Percentiles rank a stretch among this genome's conserved stretches.
These are phyloP conservation scores for Metschnikowia cerradonensis DNA, from an alignment of 805 yeast species.

Conservation along the genomic window DNA sequence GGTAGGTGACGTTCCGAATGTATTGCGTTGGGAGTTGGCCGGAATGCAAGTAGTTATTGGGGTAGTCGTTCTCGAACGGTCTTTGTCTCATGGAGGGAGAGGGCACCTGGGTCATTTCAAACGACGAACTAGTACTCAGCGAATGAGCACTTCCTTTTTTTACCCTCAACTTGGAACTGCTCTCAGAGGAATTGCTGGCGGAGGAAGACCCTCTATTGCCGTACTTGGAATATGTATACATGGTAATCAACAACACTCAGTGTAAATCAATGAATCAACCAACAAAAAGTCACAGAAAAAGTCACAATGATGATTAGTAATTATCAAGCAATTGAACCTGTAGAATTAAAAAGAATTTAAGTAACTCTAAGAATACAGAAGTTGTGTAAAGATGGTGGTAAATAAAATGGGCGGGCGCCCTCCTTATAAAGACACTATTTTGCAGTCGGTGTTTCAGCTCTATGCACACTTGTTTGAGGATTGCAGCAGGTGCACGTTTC, in stretches of 20 bases:
- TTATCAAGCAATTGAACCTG: too few relatives aligned
- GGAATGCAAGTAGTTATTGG: constrained; percentile 63
- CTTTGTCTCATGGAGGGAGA: constrained; percentile 7
- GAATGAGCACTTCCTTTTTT: constrained; percentile 9
- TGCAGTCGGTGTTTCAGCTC: constrained; percentile 6
- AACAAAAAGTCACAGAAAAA: too few relatives aligned
- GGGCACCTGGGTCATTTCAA: constrained; percentile 2
- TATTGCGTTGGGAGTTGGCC: constrained; percentile 58
- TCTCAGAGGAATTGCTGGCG: constrained; percentile 8
- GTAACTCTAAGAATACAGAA: background rate
- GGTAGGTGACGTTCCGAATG: constrained; percentile 61
- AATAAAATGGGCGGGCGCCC: background rate
- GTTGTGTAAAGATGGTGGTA: background rate
- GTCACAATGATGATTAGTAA: too few relatives aligned
- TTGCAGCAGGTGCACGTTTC: background rate
- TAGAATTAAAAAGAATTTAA: background rate
- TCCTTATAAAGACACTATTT: constrained; percentile 1
- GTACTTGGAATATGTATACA: constrained; percentile 19
- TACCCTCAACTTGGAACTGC: constrained; percentile 9
- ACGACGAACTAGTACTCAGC: constrained; percentile 6
- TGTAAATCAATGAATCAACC: too few relatives aligned
- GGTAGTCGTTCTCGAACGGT: constrained; percentile 62
- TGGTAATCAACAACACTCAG: background rate
- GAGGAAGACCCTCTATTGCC: constrained; percentile 9
- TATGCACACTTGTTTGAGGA: constrained; percentile 4